Evolutionary conservation across 129 eudicot genomes (phyloP).

Genomic region (Daucus carota): DH1_v3.0 NC_030385.2:27056001-27056500

Average conservation of each 20-base stretch:
- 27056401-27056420: too few species aligned
- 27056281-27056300: constrained; percentile 74
- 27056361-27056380: background rate
- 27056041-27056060: constrained; percentile 62
- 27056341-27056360: constrained; percentile 11
- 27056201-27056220: constrained; percentile 10
- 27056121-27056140: background rate
- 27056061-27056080: constrained; percentile 40
- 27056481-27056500: background rate
- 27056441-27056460: too few species aligned
- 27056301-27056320: constrained; percentile 67
- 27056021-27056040: too few species aligned
- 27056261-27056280: constrained; percentile 68
- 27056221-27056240: constrained; percentile 17
- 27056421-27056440: too few species aligned
- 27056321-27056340: constrained; percentile 63
- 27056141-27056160: background rate
- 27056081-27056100: background rate
- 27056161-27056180: background rate
- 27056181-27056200: constrained; percentile 36
- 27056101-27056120: constrained; percentile 12
- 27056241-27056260: constrained; percentile 24
- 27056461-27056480: background rate
- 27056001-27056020: too few species aligned
- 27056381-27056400: background rate